Base-by-base conservation (phyloP, 345 rosid genomes). In the Euclidium syriacum region DNA sequence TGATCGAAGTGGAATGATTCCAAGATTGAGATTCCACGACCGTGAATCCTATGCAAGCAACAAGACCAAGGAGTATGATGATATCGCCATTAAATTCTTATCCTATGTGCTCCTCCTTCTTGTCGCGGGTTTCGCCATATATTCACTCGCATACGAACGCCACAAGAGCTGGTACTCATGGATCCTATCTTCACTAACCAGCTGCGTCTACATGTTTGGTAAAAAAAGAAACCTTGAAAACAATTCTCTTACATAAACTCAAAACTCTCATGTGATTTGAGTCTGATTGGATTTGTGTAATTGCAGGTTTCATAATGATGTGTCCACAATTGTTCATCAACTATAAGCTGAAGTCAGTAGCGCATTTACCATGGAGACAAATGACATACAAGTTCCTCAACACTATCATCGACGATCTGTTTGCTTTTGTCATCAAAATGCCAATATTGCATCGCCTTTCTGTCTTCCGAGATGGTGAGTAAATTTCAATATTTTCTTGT, bases 151-250 rank as follows among this genome's bases (percentile, higher is more conserved):
- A 80, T 86, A 95, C 56, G 95, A 90, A 74, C 90, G 89, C 71
- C 97, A 95, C 75, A 87, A 52, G 84, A 95, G 99, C 81, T 90
- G 97, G 97, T 95, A 88, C 80, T 95, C 99, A 20, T 95, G 96
- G 97, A 84, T 95, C 74, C 91, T 95, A 56, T 90, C 99, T 36
- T 94, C 97, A 12, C 77, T 86, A 30, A 95, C 99, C 23, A 95
- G 96, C 85, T 90, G 99, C 43, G 99, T 94, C 25, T 95, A 90
- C 90, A 90, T 95, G 99, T 90, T 95, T 73, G 99, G 97, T 95
- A 76, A 80, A 86, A 9, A 14, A 80, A 86, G 5, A 14, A 52
- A 3, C 16, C 34, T 32, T 14, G 10, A 15, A 19, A 35, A 19
- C 17, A 46, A n/a, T 15, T 24, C 34, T 34, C 49, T 32, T 39